Evolutionary conservation across 345 rosid genomes (phyloP), one percentile per base, ranked within the genome.

Genomic region (Raphanus raphanistrum): DNA sequence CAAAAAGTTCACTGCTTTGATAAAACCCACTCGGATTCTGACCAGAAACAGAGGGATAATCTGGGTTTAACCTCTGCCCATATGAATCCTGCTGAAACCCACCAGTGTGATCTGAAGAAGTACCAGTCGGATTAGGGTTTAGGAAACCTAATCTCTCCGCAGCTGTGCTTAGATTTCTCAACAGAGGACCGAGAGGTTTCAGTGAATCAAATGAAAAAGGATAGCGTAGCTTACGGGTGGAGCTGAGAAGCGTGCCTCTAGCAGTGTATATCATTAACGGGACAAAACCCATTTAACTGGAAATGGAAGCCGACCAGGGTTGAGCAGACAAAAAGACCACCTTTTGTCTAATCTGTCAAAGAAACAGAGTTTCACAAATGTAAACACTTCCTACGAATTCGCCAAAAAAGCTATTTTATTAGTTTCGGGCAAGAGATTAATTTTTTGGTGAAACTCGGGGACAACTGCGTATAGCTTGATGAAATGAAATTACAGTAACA

Each of bases 151-250:
- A 84, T 48, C 84, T 85, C 81, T 86, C 83, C 7, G 87, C 71
- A 6, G 87, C 87, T 28, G 88, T 85, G 82, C 84, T 77, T 70
- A 82, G 72, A 63, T 74, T 57, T 78, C 72, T 83, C 63, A 80
- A 71, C n/a, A 80, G 31, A 28, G 65, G 65, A 68, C 58, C 6
- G 0, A 78, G 65, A 79, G 48, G 43, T 72, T 35, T 77, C 80
- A 84, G 71, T 65, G 69, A 62, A 73, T 48, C 54, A n/a, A 7
- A 48, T 13, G 54, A 48, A n/a, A 82, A 45, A 77, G 88, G 45
- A 66, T 66, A 57, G 60, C 87, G 86, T 72, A 84, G 41, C 84
- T 70, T 38, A 84, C 63, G 66, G 82, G 68, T 15, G 77, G 3
- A 63, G 85, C 73, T 71, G 63, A 84, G 80, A 52, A 84, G 64